These are phyloP conservation scores for Talaromyces nanjingensis DNA, from an alignment of 495 filamentous ascomycete species.

Conservation along the genomic window DNA sequence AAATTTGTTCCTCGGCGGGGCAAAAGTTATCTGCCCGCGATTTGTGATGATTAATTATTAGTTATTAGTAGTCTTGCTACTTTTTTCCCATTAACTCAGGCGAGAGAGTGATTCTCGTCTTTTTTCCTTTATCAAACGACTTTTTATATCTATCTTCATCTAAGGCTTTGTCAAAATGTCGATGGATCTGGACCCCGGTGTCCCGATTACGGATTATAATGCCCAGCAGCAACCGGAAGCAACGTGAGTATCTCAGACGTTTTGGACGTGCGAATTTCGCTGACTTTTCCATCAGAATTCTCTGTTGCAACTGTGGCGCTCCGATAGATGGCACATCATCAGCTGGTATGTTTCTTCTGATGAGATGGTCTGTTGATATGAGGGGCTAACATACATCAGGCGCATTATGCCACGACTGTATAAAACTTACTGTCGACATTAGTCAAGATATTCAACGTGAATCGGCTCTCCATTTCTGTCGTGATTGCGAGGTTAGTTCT, in stretches of 20 bases:
- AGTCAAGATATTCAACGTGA: constrained; percentile 88
- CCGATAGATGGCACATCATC: constrained; percentile 87
- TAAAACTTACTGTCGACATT: constrained; percentile 88
- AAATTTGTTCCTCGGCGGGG: constrained; percentile 4
- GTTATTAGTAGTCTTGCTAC: background rate
- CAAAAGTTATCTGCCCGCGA: background rate
- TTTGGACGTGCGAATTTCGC: constrained; percentile 16
- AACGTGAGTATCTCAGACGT: constrained; percentile 42
- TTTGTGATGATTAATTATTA: constrained; percentile 2
- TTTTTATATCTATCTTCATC: background rate
- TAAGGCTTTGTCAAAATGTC: constrained; percentile 36
- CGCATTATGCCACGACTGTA: constrained; percentile 88
- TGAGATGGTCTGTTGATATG: background rate
- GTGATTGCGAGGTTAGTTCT: constrained; percentile 62
- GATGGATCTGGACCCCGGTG: constrained; percentile 65
- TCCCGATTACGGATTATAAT: constrained; percentile 45
- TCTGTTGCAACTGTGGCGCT: constrained; percentile 91
- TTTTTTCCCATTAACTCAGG: background rate
- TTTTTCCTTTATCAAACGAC: background rate
- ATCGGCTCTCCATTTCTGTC: constrained; percentile 72
- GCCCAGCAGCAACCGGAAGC: constrained; percentile 41
- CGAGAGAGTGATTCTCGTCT: background rate
- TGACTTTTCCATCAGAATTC: constrained; percentile 50
- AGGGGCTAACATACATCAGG: background rate
- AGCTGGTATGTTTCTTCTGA: constrained; percentile 40